A percentile compares a stretch with the other conserved stretches of the same genome.
Evolutionary conservation across 2,329 filamentous ascomycete species (phyloP).

Genomic region (Myriosclerotinia scirpicola): DNA sequence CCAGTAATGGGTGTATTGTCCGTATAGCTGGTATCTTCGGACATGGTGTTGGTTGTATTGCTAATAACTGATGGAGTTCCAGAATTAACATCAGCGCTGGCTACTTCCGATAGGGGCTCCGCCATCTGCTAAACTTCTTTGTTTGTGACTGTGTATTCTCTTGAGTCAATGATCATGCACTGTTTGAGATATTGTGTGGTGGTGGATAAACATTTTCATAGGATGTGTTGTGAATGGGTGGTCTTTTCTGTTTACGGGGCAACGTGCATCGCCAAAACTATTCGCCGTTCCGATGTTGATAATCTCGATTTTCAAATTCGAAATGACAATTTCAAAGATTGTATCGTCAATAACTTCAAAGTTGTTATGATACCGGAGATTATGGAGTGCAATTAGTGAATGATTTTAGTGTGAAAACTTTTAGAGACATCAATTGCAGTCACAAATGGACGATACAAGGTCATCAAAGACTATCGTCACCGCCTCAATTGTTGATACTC

Average conservation of each 20-base stretch:
- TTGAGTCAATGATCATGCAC: slow-evolving; percentile 19
- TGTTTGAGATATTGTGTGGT: slow-evolving; percentile 18
- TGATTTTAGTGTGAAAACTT: background rate
- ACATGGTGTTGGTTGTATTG: slow-evolving; percentile 29
- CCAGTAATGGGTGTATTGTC: slow-evolving; percentile 31
- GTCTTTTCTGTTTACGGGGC: slow-evolving; percentile 23
- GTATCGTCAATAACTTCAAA: slow-evolving; percentile 1
- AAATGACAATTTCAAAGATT: background rate
- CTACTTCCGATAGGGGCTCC: slow-evolving; percentile 24
- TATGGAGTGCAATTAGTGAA: background rate
- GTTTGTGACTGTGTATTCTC: slow-evolving; percentile 15
- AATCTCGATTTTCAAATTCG: slow-evolving; percentile 2
- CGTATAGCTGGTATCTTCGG: slow-evolving; percentile 34
- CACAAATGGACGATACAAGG: background rate
- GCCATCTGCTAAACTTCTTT: slow-evolving; percentile 22
- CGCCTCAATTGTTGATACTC: background rate
- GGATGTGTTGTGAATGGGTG: slow-evolving; percentile 19
- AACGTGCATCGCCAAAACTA: slow-evolving; percentile 19
- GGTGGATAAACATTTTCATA: slow-evolving; percentile 21
- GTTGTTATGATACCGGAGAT: background rate
- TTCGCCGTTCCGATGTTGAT: slow-evolving; percentile 14
- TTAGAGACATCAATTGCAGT: background rate
- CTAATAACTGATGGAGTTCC: slow-evolving; percentile 25
- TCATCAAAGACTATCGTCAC: background rate
- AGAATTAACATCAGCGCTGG: slow-evolving; percentile 24